phyloP scores from a whole-genome alignment of 2,329 filamentous ascomycete species.

The Neurospora crassa region DNA sequence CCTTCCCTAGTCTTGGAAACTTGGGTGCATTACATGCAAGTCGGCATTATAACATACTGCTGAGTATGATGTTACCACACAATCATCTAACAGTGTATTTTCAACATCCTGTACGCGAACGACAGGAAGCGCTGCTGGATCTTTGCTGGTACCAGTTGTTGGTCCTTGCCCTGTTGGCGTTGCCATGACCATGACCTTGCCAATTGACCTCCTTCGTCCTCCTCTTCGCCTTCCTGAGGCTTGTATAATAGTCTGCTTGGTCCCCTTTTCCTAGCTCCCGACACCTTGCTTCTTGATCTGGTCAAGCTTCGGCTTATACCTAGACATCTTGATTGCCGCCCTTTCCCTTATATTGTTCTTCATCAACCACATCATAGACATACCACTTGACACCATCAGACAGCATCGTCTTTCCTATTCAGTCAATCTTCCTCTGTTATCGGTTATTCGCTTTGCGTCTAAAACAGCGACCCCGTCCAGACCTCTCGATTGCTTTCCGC shows the following conservation, averaged over 20 bases:
- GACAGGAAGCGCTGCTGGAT: not conserved
- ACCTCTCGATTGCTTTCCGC: not conserved
- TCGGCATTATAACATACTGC: not conserved
- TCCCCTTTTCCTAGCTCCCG: not conserved
- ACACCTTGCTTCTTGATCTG: not conserved
- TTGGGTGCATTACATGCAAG: not conserved
- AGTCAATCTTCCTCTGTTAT: not conserved
- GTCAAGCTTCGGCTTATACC: not conserved
- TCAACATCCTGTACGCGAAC: not conserved
- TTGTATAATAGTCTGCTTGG: not conserved
- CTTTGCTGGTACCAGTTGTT: not conserved
- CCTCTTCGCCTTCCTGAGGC: not conserved
- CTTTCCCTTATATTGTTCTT: not conserved
- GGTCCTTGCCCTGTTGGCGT: not conserved
- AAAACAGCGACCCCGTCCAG: not conserved
- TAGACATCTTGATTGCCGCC: not conserved
- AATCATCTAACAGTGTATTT: not conserved
- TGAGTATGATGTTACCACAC: not conserved
- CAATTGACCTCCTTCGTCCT: not conserved
- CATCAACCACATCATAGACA: not conserved
- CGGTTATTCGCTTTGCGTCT: not conserved
- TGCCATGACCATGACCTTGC: not conserved
- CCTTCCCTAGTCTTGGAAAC: not conserved
- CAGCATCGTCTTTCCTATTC: not conserved
- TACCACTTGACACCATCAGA: not conserved